Conservation (phyloP, 345 rosid species). For the Camelina hispida region DNA sequence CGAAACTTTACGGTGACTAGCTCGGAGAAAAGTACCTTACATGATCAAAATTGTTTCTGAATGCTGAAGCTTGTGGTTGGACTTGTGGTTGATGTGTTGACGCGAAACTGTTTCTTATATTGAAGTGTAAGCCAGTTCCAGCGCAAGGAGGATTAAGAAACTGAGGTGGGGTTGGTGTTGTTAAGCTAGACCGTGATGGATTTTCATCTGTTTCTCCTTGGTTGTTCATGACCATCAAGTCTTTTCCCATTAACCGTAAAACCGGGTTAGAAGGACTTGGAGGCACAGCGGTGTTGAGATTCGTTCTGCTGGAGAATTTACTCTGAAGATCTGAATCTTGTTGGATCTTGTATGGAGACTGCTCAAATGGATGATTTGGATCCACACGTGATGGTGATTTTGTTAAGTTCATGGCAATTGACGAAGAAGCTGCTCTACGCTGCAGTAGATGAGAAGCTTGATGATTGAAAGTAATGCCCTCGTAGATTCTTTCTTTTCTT, state of each 20-base stretch:
- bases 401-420: slow-evolving; percentile 44
- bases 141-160: slow-evolving; percentile 42
- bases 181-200: slow-evolving; percentile 44
- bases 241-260: slow-evolving; percentile 97
- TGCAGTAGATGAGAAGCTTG: slow-evolving; percentile 67
- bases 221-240: slow-evolving; percentile 91
- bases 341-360: slow-evolving; percentile 40
- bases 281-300: slow-evolving; percentile 53
- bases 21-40: slow-evolving; percentile 44
- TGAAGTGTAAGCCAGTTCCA: slow-evolving; percentile 35
- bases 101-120: slow-evolving; percentile 36
- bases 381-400: slow-evolving; percentile 38
- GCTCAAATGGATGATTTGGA: slow-evolving; percentile 44
- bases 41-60: slow-evolving; percentile 45
- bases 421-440: slow-evolving; percentile 57
- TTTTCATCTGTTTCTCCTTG: slow-evolving; percentile 62
- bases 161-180: slow-evolving; percentile 37
- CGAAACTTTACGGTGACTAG: slow-evolving; percentile 32
- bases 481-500: slow-evolving; percentile 71
- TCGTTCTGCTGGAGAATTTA: slow-evolving; percentile 31
- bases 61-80: slow-evolving; percentile 26
- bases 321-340: slow-evolving; percentile 41
- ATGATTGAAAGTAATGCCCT: slow-evolving; percentile 51
- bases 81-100: slow-evolving; percentile 27
- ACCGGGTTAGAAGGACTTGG: slow-evolving; percentile 81